These are phyloP conservation scores for Heterobasidion irregulare DNA, from an alignment of 1,284 basidiomycete genomes.

Conservation along the genomic window DNA sequence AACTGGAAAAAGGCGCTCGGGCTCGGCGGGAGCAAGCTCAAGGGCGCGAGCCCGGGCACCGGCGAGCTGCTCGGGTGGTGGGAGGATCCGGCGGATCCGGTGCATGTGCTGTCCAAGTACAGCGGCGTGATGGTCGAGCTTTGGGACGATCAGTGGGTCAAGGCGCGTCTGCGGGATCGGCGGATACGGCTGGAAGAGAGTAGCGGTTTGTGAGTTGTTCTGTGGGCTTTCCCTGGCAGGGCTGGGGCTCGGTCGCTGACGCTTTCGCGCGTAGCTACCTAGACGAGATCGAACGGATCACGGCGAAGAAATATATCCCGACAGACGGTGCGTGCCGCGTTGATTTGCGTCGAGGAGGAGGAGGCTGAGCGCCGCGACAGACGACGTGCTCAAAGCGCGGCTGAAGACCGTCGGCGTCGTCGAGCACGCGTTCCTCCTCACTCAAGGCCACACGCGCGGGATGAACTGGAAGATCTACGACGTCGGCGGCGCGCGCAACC, in stretches of 20 bases:
- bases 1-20: slow-evolving; percentile 71
- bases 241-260: slow-evolving; percentile 10
- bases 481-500: slow-evolving; percentile 69
- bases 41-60: slow-evolving; percentile 50
- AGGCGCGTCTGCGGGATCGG: slow-evolving; percentile 50
- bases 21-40: slow-evolving; percentile 49
- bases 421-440: slow-evolving; percentile 66
- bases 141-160: slow-evolving; percentile 62
- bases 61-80: slow-evolving; percentile 68
- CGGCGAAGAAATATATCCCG: slow-evolving; percentile 71
- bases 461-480: slow-evolving; percentile 75
- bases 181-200: slow-evolving; percentile 67
- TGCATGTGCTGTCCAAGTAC: slow-evolving; percentile 57
- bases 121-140: slow-evolving; percentile 57
- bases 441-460: slow-evolving; percentile 45
- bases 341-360: neutral
- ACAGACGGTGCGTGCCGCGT: slow-evolving; percentile 52
- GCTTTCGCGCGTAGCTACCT: slow-evolving; percentile 45
- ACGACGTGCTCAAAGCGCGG: slow-evolving; percentile 66
- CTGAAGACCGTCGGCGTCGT: slow-evolving; percentile 73
- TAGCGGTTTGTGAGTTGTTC: slow-evolving; percentile 79
- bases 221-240: too few relatives aligned
- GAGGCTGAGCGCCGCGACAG: slow-evolving; percentile 24
- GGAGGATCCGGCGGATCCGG: slow-evolving; percentile 76
- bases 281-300: slow-evolving; percentile 70